These are phyloP conservation scores for Solanum tarijense DNA, from an alignment of 257 asterid genomes.

Conservation along the genomic window DNA sequence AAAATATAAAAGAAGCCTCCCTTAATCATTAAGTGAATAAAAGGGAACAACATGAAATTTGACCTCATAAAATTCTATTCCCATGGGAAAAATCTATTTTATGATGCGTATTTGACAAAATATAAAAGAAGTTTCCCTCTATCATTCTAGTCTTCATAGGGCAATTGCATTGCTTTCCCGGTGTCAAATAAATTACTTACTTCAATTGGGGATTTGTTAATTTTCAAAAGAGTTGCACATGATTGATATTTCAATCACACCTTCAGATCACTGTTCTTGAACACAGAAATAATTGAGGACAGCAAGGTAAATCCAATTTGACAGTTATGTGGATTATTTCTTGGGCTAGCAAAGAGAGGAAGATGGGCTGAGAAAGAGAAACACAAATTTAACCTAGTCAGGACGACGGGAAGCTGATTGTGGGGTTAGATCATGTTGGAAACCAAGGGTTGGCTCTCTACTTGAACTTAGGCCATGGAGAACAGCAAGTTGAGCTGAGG, in stretches of 20 bases:
- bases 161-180: neutral
- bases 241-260: neutral
- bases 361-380: neutral
- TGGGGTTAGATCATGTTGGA: neutral
- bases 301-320: neutral
- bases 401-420: neutral
- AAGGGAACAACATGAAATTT: neutral
- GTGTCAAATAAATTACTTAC: neutral
- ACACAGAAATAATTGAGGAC: neutral
- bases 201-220: neutral
- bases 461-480: neutral
- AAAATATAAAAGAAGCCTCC: too few species aligned
- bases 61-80: neutral
- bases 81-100: neutral
- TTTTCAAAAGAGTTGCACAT: neutral
- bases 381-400: neutral
- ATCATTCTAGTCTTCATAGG: neutral
- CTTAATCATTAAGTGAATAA: neutral
- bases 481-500: neutral
- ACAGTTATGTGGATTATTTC: neutral
- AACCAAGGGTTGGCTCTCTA: neutral
- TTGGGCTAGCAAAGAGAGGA: neutral
- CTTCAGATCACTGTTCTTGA: neutral
- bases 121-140: neutral
- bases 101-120: neutral